phyloP scores from a whole-genome alignment of 2,329 filamentous ascomycete genomes.

The Teratosphaeria gauchensis region DNA sequence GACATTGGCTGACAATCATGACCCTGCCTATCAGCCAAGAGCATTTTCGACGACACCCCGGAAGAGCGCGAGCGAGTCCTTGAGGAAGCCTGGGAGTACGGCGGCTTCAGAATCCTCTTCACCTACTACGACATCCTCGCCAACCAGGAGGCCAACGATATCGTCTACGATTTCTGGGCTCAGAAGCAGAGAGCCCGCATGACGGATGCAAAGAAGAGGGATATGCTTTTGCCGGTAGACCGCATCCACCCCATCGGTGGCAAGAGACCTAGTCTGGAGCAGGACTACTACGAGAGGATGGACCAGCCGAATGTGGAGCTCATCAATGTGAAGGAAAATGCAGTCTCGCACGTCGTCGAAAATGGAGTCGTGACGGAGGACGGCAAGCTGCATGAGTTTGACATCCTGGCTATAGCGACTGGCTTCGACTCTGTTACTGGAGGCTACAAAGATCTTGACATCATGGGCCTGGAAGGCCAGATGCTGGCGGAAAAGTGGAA shows the following conservation, averaged over 20 bases:
- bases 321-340: constrained; percentile 35
- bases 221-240: constrained; percentile 31
- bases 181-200: constrained; percentile 35
- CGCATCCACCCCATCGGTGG: constrained; percentile 31
- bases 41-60: constrained; percentile 37
- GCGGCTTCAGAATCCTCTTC: constrained; percentile 39
- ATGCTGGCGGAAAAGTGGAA: constrained; percentile 35
- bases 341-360: constrained; percentile 33
- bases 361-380: constrained; percentile 34
- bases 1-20: no score
- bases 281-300: constrained; percentile 40
- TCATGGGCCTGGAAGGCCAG: constrained; percentile 24
- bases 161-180: constrained; percentile 37
- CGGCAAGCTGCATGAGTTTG: constrained; percentile 31
- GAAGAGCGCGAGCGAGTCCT: constrained; percentile 25
- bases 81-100: constrained; percentile 31
- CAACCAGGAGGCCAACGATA: constrained; percentile 28
- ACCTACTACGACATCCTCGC: constrained; percentile 45
- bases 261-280: constrained; percentile 34
- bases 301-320: constrained; percentile 36
- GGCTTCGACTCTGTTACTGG: constrained; percentile 34
- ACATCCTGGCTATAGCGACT: constrained; percentile 35
- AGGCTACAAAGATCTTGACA: constrained; percentile 26
- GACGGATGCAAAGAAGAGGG: constrained; percentile 32
- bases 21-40: constrained; percentile 3